These are phyloP conservation scores for Arachnomyces sp. DNA, from an alignment of 2,329 filamentous ascomycete genomes.

Conservation along the genomic window DNA sequence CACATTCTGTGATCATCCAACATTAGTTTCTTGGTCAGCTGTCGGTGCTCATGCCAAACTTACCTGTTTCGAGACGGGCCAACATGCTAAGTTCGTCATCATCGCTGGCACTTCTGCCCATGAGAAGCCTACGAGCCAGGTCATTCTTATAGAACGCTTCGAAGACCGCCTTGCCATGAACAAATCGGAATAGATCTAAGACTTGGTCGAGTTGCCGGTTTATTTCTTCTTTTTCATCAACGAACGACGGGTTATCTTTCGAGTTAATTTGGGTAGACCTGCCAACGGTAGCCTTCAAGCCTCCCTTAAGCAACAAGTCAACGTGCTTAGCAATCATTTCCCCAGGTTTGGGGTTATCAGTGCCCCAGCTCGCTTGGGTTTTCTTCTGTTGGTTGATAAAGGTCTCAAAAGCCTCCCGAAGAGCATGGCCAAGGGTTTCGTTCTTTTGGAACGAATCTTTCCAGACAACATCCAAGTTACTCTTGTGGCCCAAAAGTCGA, in stretches of 20 bases:
- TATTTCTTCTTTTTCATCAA: conserved; percentile 85
- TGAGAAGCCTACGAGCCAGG: conserved; percentile 76
- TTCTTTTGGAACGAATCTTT: conserved; percentile 68
- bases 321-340: conserved; percentile 97
- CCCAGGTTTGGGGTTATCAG: conserved; percentile 84
- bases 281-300: conserved; percentile 52
- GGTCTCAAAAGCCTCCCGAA: conserved; percentile 75
- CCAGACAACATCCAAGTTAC: conserved; percentile 67
- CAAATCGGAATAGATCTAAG: conserved; percentile 89
- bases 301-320: conserved; percentile 79
- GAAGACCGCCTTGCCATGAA: conserved; percentile 95
- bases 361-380: conserved; percentile 61
- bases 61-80: conserved; percentile 68
- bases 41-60: conserved; percentile 10
- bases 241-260: conserved; percentile 46
- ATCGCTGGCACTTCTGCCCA: conserved; percentile 85
- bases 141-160: conserved; percentile 99
- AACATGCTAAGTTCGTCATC: conserved; percentile 97
- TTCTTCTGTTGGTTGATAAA: conserved; percentile 88
- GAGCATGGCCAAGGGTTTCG: conserved; percentile 64
- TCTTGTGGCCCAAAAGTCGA: conserved; percentile 71
- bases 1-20: conserved; percentile 56
- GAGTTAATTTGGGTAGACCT: conserved; percentile 42
- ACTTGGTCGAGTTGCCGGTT: conserved; percentile 88
- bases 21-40: conserved; percentile 5